A percentile compares a stretch with the other conserved stretches of the same genome.
These are phyloP conservation scores for Dioscorea alata DNA, from an alignment of 106 monocot genomes.

Conservation along the genomic window DNA sequence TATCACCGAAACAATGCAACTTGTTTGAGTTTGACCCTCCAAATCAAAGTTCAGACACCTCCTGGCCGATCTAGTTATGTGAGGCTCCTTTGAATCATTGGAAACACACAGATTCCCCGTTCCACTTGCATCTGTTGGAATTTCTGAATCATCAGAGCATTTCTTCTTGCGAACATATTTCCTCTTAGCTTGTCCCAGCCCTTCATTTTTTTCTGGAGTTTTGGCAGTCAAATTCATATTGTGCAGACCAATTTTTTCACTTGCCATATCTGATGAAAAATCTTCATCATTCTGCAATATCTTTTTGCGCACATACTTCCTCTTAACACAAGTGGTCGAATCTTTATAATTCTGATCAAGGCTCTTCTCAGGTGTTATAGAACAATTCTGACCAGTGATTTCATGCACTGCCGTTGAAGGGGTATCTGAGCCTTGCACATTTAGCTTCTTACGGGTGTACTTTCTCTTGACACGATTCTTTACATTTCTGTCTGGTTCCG, in stretches of 20 bases:
- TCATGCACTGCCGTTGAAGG: conserved; percentile 3
- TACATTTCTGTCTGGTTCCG: conserved; percentile 8
- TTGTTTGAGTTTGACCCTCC: conserved; percentile 8
- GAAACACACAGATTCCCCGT: too few relatives aligned
- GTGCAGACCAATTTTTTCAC: too few relatives aligned
- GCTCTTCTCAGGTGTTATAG: too few relatives aligned
- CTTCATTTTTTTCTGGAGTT: too few relatives aligned
- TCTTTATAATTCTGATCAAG: too few relatives aligned
- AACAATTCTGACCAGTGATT: too few relatives aligned
- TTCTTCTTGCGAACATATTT: conserved; percentile 44
- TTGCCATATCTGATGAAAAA: too few relatives aligned
- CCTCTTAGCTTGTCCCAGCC: conserved; percentile 21
- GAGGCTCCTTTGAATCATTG: not conserved
- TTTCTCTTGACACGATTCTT: conserved; percentile 34
- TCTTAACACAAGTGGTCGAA: too few relatives aligned
- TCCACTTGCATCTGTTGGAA: conserved; percentile 3
- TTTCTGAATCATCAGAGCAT: conserved; percentile 1
- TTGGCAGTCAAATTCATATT: too few relatives aligned
- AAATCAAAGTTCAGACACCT: conserved; percentile 51
- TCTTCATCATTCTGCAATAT: too few relatives aligned
- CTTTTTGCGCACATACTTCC: too few relatives aligned
- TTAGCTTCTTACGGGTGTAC: conserved; percentile 37
- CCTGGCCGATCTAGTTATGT: conserved; percentile 29
- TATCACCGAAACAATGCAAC: not conserved
- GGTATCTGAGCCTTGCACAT: not conserved